phyloP scores from a whole-genome alignment of 106 monocot species.

The Iris macrosiphon region DNA sequence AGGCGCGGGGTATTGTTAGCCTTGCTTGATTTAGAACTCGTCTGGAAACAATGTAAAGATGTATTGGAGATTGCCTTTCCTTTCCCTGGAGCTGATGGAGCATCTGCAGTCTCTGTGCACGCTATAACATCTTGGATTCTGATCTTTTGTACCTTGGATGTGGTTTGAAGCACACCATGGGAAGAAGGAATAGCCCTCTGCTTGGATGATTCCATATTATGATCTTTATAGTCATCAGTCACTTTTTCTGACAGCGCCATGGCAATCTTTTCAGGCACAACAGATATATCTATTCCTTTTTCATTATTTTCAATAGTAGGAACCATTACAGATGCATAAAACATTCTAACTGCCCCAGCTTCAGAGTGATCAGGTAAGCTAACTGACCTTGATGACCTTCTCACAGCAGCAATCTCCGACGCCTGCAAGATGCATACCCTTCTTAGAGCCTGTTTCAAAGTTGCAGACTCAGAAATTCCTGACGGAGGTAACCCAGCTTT shows the following conservation, averaged over 20 bases:
- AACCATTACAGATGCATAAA: slow-evolving; percentile 66
- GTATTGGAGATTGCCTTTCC: not conserved
- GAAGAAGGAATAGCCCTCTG: slow-evolving; percentile 18
- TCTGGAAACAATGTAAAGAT: not conserved
- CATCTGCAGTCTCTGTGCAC: not conserved
- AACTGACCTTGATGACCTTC: slow-evolving; percentile 45
- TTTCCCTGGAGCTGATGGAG: not conserved
- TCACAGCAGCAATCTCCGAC: slow-evolving; percentile 92
- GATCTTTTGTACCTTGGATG: slow-evolving; percentile 10
- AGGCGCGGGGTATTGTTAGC: not conserved
- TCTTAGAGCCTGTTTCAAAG: slow-evolving; percentile 77
- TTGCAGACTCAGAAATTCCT: slow-evolving; percentile 50
- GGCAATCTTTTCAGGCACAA: slow-evolving; percentile 29
- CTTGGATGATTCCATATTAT: slow-evolving; percentile 7
- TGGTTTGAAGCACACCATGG: not conserved
- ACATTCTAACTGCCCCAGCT: slow-evolving; percentile 52
- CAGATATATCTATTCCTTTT: slow-evolving; percentile 31
- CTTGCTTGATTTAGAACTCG: not conserved
- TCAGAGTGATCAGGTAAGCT: slow-evolving; percentile 42
- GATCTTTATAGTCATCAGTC: slow-evolving; percentile 8
- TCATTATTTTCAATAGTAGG: slow-evolving; percentile 23
- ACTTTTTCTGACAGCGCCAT: slow-evolving; percentile 12
- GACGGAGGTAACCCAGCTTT: not conserved
- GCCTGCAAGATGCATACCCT: slow-evolving; percentile 81
- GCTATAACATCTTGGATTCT: slow-evolving; percentile 17